Evolutionary conservation across 2,329 filamentous ascomycete genomes (phyloP).

Genomic region (Aureobasidium sp.): DNA sequence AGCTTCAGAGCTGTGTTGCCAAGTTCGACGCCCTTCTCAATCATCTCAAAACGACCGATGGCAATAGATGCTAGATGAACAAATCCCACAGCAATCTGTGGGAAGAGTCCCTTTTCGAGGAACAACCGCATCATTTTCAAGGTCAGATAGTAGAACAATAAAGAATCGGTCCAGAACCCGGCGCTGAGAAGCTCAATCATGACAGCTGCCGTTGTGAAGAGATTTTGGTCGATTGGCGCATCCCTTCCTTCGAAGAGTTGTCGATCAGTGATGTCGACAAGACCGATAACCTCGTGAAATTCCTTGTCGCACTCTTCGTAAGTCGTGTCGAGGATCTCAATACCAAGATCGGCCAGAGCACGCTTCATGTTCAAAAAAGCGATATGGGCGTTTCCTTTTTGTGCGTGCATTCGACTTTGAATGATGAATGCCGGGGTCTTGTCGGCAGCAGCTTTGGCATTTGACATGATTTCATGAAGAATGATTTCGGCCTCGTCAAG

Average conservation of each 20-base stretch:
- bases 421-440: constrained; percentile 79
- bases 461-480: constrained; percentile 60
- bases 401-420: constrained; percentile 68
- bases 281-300: constrained; percentile 45
- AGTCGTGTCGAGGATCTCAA: constrained; percentile 56
- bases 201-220: constrained; percentile 60
- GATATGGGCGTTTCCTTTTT: constrained; percentile 60
- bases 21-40: constrained; percentile 58
- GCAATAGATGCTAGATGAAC: constrained; percentile 60
- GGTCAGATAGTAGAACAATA: constrained; percentile 65
- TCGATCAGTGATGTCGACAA: constrained; percentile 30
- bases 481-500: constrained; percentile 58
- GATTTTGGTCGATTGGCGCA: constrained; percentile 40
- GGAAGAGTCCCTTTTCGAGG: constrained; percentile 54
- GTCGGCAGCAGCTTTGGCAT: constrained; percentile 65
- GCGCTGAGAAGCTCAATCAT: constrained; percentile 61
- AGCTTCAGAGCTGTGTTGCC: constrained; percentile 55
- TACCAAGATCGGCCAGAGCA: constrained; percentile 61
- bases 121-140: constrained; percentile 60
- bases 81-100: constrained; percentile 61
- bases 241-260: constrained; percentile 29
- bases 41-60: constrained; percentile 61
- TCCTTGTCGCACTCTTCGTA: constrained; percentile 71
- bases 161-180: constrained; percentile 63
- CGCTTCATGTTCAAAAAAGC: constrained; percentile 64